Conservation (phyloP, 306 rosid species). For the Aeschynomene evenia region DNA sequence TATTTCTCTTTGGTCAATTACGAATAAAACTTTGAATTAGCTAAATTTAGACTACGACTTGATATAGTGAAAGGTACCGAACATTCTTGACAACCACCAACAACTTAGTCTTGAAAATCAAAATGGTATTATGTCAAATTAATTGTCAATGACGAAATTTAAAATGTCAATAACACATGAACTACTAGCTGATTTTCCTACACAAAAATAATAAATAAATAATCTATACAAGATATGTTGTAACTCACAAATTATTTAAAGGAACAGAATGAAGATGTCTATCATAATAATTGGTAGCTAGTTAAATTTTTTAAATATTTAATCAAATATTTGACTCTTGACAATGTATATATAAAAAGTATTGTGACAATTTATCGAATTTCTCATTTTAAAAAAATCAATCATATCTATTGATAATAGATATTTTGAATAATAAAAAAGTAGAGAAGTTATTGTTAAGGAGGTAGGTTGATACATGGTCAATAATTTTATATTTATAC, state of each 20-base stretch:
- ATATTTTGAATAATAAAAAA: too few relatives aligned
- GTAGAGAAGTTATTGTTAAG: too few relatives aligned
- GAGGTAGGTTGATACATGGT: neutral
- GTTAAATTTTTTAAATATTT: too few relatives aligned
- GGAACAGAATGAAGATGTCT: neutral
- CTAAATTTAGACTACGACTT: neutral
- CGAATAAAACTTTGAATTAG: neutral
- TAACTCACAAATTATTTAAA: neutral
- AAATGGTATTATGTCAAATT: neutral
- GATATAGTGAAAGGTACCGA: neutral
- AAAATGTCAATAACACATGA: constrained; percentile 24
- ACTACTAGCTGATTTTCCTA: neutral
- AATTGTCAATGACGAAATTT: neutral
- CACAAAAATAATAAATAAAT: too few relatives aligned
- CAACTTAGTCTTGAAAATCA: neutral
- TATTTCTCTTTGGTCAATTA: too few relatives aligned
- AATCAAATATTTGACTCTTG: too few relatives aligned
- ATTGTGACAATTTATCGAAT: too few relatives aligned
- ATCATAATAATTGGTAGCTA: too few relatives aligned
- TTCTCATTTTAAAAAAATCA: too few relatives aligned
- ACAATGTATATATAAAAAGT: too few relatives aligned
- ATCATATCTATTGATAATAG: too few relatives aligned
- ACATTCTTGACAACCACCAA: constrained; percentile 20
- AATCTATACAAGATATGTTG: constrained; percentile 4
- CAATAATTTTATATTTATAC: neutral